Conservation (phyloP, 371 early-diverging fungal species). For the Mortierella sp. region DNA sequence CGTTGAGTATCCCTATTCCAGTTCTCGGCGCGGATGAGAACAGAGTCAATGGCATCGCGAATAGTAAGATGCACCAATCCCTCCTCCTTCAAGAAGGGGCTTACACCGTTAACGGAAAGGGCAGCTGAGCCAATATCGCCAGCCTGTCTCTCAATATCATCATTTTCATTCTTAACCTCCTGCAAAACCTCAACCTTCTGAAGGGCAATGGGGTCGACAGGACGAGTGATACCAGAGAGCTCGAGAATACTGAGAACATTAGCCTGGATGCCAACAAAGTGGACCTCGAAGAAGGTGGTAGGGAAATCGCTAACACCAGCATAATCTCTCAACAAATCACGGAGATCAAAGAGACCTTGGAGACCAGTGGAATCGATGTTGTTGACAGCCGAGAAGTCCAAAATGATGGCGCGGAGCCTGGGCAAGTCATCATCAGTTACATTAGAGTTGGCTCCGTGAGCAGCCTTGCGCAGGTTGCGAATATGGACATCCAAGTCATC, state of each 20-base stretch:
- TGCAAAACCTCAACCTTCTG: constrained; percentile 37
- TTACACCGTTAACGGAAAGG: constrained; percentile 20
- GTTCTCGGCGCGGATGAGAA: constrained; percentile 29
- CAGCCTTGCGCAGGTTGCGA: constrained; percentile 36
- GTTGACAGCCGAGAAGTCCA: constrained; percentile 87
- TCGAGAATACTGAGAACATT: constrained; percentile 52
- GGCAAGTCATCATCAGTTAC: constrained; percentile 60
- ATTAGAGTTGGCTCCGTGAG: constrained; percentile 30
- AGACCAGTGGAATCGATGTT: constrained; percentile 85
- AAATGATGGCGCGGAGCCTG: constrained; percentile 74
- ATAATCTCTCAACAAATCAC: constrained; percentile 65
- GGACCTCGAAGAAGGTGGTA: constrained; percentile 48
- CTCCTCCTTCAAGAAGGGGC: constrained; percentile 53
- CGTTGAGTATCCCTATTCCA: constrained; percentile 16
- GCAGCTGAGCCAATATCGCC: constrained; percentile 20
- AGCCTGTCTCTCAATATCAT: neutral
- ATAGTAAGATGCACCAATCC: constrained; percentile 50
- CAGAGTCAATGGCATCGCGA: constrained; percentile 48
- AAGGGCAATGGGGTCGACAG: constrained; percentile 47
- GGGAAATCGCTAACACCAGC: constrained; percentile 56
- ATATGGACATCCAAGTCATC: constrained; percentile 48
- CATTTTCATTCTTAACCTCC: constrained; percentile 6
- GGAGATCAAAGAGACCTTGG: constrained; percentile 76
- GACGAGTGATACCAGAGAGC: constrained; percentile 59
- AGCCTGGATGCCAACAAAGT: constrained; percentile 53